A percentile compares a stretch with the other conserved stretches of the same genome.
phyloP scores from a whole-genome alignment of 768 basidiomycete species.

The Trametes gibbosa region DNA sequence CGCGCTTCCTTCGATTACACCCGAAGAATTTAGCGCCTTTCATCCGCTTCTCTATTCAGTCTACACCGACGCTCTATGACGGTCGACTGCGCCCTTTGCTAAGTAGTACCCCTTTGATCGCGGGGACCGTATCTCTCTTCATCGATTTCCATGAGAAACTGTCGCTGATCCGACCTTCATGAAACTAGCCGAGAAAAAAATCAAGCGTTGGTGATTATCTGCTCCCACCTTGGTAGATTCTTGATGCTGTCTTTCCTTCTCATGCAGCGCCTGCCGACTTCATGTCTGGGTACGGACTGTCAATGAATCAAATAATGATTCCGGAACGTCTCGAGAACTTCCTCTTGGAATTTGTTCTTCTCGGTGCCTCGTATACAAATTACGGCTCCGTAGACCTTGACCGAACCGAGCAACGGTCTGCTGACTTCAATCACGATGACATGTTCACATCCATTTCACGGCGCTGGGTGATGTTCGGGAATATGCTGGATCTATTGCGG shows the following conservation, averaged over 20 bases:
- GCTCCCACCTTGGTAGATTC: too few species aligned
- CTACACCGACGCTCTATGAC: not conserved
- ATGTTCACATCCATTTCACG: not conserved
- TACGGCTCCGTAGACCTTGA: slow-evolving; percentile 6
- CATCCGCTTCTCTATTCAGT: slow-evolving; percentile 1
- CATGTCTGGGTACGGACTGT: too few species aligned
- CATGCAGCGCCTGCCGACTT: too few species aligned
- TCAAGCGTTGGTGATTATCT: too few species aligned
- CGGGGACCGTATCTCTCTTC: not conserved
- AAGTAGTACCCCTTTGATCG: not conserved
- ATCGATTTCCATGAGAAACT: too few species aligned
- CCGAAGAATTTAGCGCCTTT: slow-evolving; percentile 4
- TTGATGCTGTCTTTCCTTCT: too few species aligned
- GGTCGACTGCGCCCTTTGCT: not conserved
- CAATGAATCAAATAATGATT: not conserved
- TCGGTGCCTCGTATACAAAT: slow-evolving; percentile 7
- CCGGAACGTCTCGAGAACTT: not conserved
- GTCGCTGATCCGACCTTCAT: too few species aligned
- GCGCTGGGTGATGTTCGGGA: slow-evolving; percentile 25
- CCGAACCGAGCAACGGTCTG: not conserved
- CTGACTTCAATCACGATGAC: not conserved
- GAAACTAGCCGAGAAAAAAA: too few species aligned
- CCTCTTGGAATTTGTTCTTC: not conserved
- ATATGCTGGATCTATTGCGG: slow-evolving; percentile 15
- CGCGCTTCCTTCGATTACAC: not conserved